Conservation (phyloP, 208 protist genomes). For the Wallacemonas sp. region DNA sequence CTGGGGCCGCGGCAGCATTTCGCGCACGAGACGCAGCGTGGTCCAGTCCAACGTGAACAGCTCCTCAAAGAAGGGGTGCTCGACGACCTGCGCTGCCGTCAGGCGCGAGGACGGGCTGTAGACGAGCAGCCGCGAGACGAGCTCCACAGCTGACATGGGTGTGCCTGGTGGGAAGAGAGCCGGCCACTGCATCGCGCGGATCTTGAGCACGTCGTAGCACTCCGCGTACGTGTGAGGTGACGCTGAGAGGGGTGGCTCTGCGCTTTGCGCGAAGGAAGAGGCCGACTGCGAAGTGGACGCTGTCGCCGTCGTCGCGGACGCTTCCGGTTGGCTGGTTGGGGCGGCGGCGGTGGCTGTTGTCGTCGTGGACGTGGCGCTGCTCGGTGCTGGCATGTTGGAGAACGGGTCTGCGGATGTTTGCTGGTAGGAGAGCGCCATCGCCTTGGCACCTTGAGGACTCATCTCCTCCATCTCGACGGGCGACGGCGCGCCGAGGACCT, state of each 20-base stretch:
- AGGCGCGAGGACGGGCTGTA: conserved; percentile 96
- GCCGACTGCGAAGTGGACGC: too few relatives aligned
- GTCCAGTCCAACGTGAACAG: conserved; percentile 61
- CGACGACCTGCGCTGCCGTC: conserved; percentile 96
- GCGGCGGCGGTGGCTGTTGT: too few relatives aligned
- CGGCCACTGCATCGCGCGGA: conserved; percentile 95
- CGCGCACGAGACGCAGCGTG: conserved; percentile 10
- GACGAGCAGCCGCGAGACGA: conserved; percentile 95
- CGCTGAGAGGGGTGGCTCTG: conserved; percentile 31
- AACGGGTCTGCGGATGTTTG: conserved; percentile 30
- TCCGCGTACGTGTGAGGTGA: conserved; percentile 44
- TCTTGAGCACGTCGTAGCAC: conserved; percentile 96
- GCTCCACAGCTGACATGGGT: conserved; percentile 93
- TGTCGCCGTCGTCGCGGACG: not conserved
- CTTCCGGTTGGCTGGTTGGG: not conserved
- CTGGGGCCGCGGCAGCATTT: not conserved
- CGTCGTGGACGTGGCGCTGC: not conserved
- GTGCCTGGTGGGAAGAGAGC: conserved; percentile 83
- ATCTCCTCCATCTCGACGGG: conserved; percentile 95
- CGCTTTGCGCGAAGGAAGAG: too few relatives aligned
- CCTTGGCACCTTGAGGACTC: conserved; percentile 94
- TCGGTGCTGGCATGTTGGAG: not conserved
- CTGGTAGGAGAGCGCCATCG: conserved; percentile 29
- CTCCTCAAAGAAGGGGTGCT: conserved; percentile 97
- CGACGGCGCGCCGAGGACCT: conserved; percentile 93